A percentile compares a stretch with the other conserved stretches of the same genome.
Evolutionary conservation across 2,329 filamentous ascomycete genomes (phyloP).

Genomic region (Ophiocordyceps camponoti-floridani): DNA sequence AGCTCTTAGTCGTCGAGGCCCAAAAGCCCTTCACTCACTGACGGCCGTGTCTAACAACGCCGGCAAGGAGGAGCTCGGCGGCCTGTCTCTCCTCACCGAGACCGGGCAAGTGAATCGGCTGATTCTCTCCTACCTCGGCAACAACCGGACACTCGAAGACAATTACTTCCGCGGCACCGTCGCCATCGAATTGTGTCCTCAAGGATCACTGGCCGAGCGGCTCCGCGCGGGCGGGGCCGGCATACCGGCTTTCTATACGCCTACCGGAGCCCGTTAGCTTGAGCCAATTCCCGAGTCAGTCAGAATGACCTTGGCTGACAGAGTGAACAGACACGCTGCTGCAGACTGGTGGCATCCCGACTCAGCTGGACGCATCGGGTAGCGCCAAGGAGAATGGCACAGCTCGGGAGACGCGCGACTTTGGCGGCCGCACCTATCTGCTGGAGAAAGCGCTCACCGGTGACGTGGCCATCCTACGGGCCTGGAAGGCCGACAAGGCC

Average conservation of each 20-base stretch:
- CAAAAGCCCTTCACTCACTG: slow-evolving; percentile 52
- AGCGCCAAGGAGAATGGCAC: slow-evolving; percentile 57
- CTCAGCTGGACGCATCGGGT: slow-evolving; percentile 62
- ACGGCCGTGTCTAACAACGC: slow-evolving; percentile 93
- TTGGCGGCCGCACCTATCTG: slow-evolving; percentile 77
- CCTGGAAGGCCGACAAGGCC: slow-evolving; percentile 79
- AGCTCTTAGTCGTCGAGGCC: slow-evolving; percentile 55
- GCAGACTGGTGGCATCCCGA: slow-evolving; percentile 74
- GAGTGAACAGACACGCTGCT: slow-evolving; percentile 30
- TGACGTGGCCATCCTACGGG: slow-evolving; percentile 87
- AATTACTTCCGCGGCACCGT: slow-evolving; percentile 82
- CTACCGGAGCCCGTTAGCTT: slow-evolving; percentile 67
- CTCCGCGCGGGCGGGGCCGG: slow-evolving; percentile 76
- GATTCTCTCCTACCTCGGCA: slow-evolving; percentile 84
- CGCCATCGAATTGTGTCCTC: slow-evolving; percentile 79
- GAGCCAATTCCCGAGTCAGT: neutral
- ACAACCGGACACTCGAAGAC: slow-evolving; percentile 83
- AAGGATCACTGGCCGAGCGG: slow-evolving; percentile 80
- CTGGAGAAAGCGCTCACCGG: slow-evolving; percentile 78
- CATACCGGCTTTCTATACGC: slow-evolving; percentile 86
- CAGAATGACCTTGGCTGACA: neutral
- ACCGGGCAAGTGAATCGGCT: slow-evolving; percentile 81
- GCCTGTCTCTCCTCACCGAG: slow-evolving; percentile 58
- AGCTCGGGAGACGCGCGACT: slow-evolving; percentile 79
- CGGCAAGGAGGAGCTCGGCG: slow-evolving; percentile 63